These are phyloP conservation scores for Fusarium albidum DNA, from an alignment of 2,329 filamentous ascomycete species.

Conservation along the genomic window DNA sequence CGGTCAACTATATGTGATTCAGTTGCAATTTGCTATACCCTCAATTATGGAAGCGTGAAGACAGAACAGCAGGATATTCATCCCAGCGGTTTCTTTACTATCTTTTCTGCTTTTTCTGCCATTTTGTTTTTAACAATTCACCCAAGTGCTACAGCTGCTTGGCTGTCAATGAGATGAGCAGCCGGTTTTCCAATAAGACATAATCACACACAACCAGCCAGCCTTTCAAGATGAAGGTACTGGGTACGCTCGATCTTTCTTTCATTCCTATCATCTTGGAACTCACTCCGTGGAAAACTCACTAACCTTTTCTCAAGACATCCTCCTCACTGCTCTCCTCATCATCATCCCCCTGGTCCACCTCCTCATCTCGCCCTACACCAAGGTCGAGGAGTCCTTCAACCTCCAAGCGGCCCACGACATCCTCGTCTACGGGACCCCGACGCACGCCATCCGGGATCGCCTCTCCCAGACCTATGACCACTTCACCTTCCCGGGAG, in stretches of 20 bases:
- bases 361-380: conserved; percentile 81
- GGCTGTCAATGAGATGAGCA: conserved; percentile 1
- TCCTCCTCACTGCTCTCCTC: conserved; percentile 40
- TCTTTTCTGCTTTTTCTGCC: too few relatives aligned
- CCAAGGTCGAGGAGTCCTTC: conserved; percentile 98
- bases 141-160: not conserved
- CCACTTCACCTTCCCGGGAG: conserved; percentile 88
- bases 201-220: conserved; percentile 7
- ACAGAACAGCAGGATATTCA: too few relatives aligned
- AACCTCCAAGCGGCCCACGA: conserved; percentile 95
- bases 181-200: not conserved
- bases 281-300: not conserved
- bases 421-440: conserved; percentile 82
- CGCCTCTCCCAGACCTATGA: conserved; percentile 76
- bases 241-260: conserved; percentile 16
- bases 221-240: conserved; percentile 36
- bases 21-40: too few relatives aligned
- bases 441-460: conserved; percentile 61
- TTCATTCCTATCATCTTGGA: too few relatives aligned
- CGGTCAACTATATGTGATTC: too few relatives aligned
- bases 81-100: too few relatives aligned
- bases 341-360: conserved; percentile 72
- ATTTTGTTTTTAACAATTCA: too few relatives aligned
- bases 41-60: too few relatives aligned
- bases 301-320: conserved; percentile 35